These are phyloP conservation scores for Cryptococcus sp. DNA, from an alignment of 1,284 basidiomycete species.

Conservation along the genomic window DNA sequence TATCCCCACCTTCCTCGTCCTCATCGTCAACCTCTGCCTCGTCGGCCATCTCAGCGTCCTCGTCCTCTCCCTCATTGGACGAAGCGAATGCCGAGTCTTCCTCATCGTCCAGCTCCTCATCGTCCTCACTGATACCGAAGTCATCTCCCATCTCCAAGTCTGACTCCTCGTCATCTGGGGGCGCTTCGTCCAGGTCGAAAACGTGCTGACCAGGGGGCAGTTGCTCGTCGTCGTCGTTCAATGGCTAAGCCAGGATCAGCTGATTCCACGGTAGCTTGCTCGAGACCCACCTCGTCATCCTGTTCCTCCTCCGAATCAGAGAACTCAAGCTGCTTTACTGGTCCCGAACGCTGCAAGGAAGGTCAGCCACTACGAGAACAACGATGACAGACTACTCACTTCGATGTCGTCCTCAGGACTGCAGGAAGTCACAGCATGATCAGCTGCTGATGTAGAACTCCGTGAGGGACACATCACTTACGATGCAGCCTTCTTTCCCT, in stretches of 20 bases:
- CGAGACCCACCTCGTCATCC: constrained; percentile 42
- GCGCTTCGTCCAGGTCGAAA: constrained; percentile 54
- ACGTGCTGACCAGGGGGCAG: constrained; percentile 49
- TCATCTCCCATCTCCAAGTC: constrained; percentile 42
- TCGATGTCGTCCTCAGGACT: constrained; percentile 55
- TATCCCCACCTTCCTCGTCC: constrained; percentile 53
- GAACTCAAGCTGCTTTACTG: constrained; percentile 65
- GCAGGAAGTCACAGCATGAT: not conserved
- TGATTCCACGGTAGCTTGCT: not conserved
- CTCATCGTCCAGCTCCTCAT: constrained; percentile 62
- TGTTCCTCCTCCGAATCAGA: constrained; percentile 62
- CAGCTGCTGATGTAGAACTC: not conserved
- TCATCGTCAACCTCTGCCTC: constrained; percentile 50
- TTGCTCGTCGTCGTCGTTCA: constrained; percentile 41
- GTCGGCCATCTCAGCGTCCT: constrained; percentile 57
- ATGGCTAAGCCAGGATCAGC: constrained; percentile 26
- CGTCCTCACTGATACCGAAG: constrained; percentile 44
- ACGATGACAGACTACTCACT: constrained; percentile 14
- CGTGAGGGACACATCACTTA: constrained; percentile 3
- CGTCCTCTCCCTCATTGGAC: constrained; percentile 49
- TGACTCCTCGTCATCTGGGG: constrained; percentile 36
- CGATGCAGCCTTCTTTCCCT: constrained; percentile 50
- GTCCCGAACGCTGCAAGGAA: constrained; percentile 47
- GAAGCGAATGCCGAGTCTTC: constrained; percentile 54
- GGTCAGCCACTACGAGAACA: constrained; percentile 50